Evolutionary conservation across 768 basidiomycete genomes (phyloP).

Genomic region (Zangia roseola): DNA sequence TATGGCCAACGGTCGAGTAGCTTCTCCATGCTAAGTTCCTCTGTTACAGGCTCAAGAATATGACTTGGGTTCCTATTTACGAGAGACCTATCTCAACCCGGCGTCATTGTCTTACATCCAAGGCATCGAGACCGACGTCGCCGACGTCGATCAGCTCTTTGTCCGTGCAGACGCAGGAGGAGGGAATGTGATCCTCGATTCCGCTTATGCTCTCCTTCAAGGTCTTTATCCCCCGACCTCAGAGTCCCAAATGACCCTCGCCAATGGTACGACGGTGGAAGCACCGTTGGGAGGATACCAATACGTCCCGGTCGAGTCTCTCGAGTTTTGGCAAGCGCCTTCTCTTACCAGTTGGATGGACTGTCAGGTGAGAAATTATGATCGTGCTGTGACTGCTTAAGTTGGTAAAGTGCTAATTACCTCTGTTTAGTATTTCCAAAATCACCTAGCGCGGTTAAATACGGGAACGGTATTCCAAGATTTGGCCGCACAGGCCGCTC

Average conservation of each 20-base stretch:
- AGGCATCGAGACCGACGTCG: constrained; percentile 63
- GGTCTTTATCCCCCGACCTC: constrained; percentile 78
- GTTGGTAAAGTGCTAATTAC: too few relatives aligned
- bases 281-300: constrained; percentile 84
- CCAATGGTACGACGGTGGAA: constrained; percentile 66
- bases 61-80: constrained; percentile 57
- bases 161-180: constrained; percentile 79
- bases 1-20: constrained; percentile 28
- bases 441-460: constrained; percentile 25
- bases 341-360: constrained; percentile 79
- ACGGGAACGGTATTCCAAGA: constrained; percentile 48
- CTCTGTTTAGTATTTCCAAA: constrained; percentile 29
- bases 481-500: constrained; percentile 49
- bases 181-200: constrained; percentile 80
- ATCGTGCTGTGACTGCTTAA: background rate
- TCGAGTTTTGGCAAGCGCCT: constrained; percentile 58
- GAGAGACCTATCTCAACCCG: constrained; percentile 61
- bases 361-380: constrained; percentile 40
- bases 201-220: constrained; percentile 78
- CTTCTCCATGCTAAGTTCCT: background rate
- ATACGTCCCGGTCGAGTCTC: constrained; percentile 62
- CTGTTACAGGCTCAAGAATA: constrained; percentile 47
- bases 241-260: constrained; percentile 67
- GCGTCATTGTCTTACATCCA: constrained; percentile 64
- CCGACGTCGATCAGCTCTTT: constrained; percentile 65